These are phyloP conservation scores for Punctularia strigosozonata DNA, from an alignment of 768 basidiomycete genomes.

Conservation along the genomic window DNA sequence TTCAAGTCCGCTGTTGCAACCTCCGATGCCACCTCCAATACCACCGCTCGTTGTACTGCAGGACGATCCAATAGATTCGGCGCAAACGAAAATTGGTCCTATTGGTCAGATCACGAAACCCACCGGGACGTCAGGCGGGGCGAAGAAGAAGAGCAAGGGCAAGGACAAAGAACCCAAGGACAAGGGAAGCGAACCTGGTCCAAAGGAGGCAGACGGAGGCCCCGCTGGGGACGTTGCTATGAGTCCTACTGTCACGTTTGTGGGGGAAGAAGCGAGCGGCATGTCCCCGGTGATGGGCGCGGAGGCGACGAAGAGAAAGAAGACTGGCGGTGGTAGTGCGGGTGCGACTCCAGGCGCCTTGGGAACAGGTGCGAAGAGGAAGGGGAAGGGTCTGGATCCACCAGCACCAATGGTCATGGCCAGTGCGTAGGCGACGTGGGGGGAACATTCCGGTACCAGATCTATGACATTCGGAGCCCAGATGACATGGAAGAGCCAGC, in stretches of 20 bases:
- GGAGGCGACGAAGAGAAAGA: conserved; percentile 13
- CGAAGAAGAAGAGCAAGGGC: conserved; percentile 51
- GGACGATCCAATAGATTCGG: conserved; percentile 50
- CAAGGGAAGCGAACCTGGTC: no score
- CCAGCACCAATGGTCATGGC: conserved; percentile 20
- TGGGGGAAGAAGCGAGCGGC: no score
- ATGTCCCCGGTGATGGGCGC: conserved; percentile 6
- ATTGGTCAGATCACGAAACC: conserved; percentile 62
- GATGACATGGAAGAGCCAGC: no score
- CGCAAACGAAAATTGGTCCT: conserved; percentile 67
- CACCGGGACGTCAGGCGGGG: conserved; percentile 25
- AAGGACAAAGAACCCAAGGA: no score
- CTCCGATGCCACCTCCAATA: conserved; percentile 7
- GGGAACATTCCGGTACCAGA: conserved; percentile 2
- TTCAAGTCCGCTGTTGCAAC: no score
- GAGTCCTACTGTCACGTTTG: no score
- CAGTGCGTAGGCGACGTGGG: conserved; percentile 12
- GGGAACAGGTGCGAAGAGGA: conserved; percentile 15
- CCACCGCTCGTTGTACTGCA: conserved; percentile 29
- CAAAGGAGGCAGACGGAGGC: no score
- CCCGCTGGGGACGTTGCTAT: no score
- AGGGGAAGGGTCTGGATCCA: conserved; percentile 9
- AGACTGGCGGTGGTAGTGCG: conserved; percentile 10
- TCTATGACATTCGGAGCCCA: no score
- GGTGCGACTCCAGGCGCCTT: no score